A percentile compares a stretch with the other conserved stretches of the same genome.
Conservation (phyloP, 1,284 basidiomycete species). For the Puccinia polysora region DNA sequence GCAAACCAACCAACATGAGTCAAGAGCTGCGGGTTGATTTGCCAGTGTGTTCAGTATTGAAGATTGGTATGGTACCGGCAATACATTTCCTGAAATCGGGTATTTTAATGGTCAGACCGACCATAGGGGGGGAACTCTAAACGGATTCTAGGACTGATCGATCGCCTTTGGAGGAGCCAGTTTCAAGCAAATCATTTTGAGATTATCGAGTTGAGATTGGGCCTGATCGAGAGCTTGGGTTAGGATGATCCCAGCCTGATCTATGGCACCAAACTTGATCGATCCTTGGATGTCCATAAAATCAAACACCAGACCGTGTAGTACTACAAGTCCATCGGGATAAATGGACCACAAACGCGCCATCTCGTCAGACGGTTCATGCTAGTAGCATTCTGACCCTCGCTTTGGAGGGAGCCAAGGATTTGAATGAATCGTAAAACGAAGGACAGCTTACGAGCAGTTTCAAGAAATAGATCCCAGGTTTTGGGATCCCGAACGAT, state of each 20-base stretch:
- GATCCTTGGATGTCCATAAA: neutral
- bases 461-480: neutral
- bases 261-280: neutral
- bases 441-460: neutral
- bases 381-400: too few species aligned
- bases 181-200: too few species aligned
- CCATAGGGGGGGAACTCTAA: too few species aligned
- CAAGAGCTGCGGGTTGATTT: too few species aligned
- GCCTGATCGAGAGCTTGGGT: constrained; percentile 4
- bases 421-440: neutral
- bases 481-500: neutral
- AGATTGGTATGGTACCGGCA: too few species aligned
- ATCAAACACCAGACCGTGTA: neutral
- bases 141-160: too few species aligned
- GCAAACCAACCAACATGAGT: too few species aligned
- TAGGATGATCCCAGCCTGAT: neutral
- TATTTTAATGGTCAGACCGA: too few species aligned
- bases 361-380: too few species aligned
- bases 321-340: neutral
- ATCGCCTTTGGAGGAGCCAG: too few species aligned
- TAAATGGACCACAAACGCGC: neutral
- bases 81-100: too few species aligned
- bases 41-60: too few species aligned
- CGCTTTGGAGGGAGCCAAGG: neutral
- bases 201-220: neutral